Evolutionary conservation across 768 basidiomycete species (phyloP), one percentile per base, ranked within the genome.

Genomic region (Termitomyces sp.): DNA sequence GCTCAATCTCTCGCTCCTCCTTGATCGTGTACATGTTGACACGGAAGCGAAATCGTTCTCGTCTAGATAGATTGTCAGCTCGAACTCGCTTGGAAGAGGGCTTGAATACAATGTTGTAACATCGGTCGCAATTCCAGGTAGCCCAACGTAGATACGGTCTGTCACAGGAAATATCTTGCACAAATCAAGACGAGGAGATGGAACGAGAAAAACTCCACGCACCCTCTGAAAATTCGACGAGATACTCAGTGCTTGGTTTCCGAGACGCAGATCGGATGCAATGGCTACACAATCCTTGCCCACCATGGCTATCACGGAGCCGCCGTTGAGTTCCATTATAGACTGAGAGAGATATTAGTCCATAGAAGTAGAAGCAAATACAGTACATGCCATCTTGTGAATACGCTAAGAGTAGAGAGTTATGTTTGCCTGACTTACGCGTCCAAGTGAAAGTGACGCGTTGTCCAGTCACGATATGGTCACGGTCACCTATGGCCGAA

Each of bases 1-100:
- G 97, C 62, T 92, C 87, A 64, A 99, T 97, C 66, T 96, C 88
- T 59, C 96, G 85, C 68, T 97, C 96, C 72, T 99, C 96, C 73
- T 99, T 99, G 80, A 99, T 98, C 31, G 92, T 91, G 74, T 98
- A 98, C 92, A 98, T 95, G 77, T 99, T 99, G 54, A 96, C 89
- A 60, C 94, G 82, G 74, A 89, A 95, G 50, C 97, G 86, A 66
- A 98, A 88, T 38, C 85, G 83, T 71, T 98, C 96, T 61, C 85
- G 88, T 55, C 95, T 97, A 36, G 18, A n/a, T 48, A 20, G 22
- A 22, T 20, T 15, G 49, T 52, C 33, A 61, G 56, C 54, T 42
- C 16, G 20, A 52, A 12, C 39, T n/a, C 57, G 38, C 42, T 43
- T 52, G 38, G 52, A 56, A 48, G 20, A 47, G 33, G 31, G 44